A percentile compares a stretch with the other conserved stretches of the same genome.
These are phyloP conservation scores for Phytophthora citricola DNA, from an alignment of 352 stramenopile genomes.

Conservation along the genomic window DNA sequence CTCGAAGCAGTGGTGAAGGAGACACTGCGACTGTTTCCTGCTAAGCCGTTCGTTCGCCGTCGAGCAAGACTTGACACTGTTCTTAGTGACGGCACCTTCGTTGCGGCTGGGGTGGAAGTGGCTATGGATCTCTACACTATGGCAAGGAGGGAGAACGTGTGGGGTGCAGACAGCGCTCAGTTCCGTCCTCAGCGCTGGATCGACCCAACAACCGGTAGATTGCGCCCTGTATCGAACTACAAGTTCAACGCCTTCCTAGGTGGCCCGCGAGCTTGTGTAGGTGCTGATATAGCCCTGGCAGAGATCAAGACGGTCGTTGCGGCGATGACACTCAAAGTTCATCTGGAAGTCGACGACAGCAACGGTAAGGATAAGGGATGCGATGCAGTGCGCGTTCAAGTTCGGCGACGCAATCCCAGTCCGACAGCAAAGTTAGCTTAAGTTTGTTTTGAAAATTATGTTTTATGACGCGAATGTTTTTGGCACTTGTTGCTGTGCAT, in stretches of 20 bases:
- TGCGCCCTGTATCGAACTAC: constrained; percentile 47
- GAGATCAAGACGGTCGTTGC: constrained; percentile 57
- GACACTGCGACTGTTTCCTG: constrained; percentile 61
- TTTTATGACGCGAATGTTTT: no score
- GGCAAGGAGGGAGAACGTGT: constrained; percentile 49
- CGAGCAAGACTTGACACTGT: constrained; percentile 56
- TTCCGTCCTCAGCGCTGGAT: constrained; percentile 72
- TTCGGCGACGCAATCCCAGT: constrained; percentile 6
- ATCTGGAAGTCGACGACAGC: constrained; percentile 1
- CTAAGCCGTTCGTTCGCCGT: constrained; percentile 33
- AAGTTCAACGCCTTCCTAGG: constrained; percentile 70
- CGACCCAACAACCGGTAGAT: constrained; percentile 37
- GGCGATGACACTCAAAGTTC: constrained; percentile 22
- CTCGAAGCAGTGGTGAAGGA: constrained; percentile 67
- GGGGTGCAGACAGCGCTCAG: constrained; percentile 48
- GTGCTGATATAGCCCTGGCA: constrained; percentile 44
- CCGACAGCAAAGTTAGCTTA: constrained; percentile 16
- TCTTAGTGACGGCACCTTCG: constrained; percentile 62
- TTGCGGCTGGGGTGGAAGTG: constrained; percentile 50
- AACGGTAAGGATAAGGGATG: not conserved
- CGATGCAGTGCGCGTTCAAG: constrained; percentile 1
- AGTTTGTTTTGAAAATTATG: no score
- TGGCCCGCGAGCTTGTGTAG: constrained; percentile 59
- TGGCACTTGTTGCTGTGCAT: no score
- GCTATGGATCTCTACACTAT: constrained; percentile 60